Base-by-base conservation (phyloP, 2,329 filamentous ascomycete species). In the Hypoxylon sp. region DNA sequence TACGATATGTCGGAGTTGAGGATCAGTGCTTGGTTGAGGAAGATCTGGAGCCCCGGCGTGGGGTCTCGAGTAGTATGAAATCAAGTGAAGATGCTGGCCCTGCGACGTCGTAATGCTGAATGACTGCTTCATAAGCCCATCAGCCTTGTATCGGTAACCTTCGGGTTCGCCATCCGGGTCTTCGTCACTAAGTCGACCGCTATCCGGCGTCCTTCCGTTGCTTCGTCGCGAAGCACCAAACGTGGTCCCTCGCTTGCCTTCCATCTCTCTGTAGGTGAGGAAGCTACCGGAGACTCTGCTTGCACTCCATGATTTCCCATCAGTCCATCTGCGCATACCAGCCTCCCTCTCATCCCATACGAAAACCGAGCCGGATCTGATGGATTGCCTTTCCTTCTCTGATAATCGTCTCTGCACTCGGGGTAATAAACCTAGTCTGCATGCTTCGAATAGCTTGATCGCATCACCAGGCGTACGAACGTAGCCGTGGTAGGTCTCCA, bases 291-390 rank as follows among this genome's bases (percentile, higher is more conserved):
- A 98, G 0, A 99, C 96, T 70, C 96, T 90, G 82, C 95, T 98
- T 35, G 96, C 96, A 78, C 95, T 98, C 96, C 96, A 99, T 37
- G 95, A 98, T 81, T 99, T 99, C 63, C 96, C 96, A 76, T 99
- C 96, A 0, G 96, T 99, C 96, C 96, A 99, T 81, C 96, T 87
- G 77, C 96, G 89, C 96, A 99, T 99, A 73, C 96, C 96, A 10
- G 96, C 96, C 84, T 99, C 96, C 75, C 95, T 87, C 85, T 99
- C 96, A 80, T 99, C 96, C 96, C 96, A 99, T n/a, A 99, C 96
- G 77, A 98, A 99, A 2, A 99, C 95, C 0, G 96, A 99, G 48
- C 96, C 96, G 0, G 95, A 97, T 77, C 94, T 91, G 80, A 99
- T 99, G 3, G 94, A 94, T 79, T 98, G 95, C 69, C 96, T 89